A percentile compares a stretch with the other conserved stretches of the same genome.
These are phyloP conservation scores for Solanum sejunctum DNA, from an alignment of 257 asterid species.

Conservation along the genomic window DNA sequence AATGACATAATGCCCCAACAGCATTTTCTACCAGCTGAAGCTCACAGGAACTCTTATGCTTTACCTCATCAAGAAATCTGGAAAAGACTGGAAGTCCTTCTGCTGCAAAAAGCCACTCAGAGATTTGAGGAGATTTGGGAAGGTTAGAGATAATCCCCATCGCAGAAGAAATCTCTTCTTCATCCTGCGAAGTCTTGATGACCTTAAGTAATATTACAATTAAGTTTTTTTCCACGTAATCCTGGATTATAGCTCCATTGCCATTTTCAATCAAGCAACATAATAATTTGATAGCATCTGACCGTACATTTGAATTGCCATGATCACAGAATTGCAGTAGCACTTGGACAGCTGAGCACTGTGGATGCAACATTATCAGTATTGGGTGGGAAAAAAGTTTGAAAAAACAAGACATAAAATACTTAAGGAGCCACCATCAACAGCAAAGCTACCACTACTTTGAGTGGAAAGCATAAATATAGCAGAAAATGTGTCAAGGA, in stretches of 20 bases:
- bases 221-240: conserved; percentile 27
- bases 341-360: conserved; percentile 40
- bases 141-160: conserved; percentile 42
- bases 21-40: conserved; percentile 33
- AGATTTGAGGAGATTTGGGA: conserved; percentile 24
- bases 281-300: conserved; percentile 36
- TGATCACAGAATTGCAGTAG: conserved; percentile 34
- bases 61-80: conserved; percentile 9
- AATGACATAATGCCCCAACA: conserved; percentile 40
- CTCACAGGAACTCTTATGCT: conserved; percentile 9
- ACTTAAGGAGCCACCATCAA: neutral
- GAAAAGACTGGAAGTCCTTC: conserved; percentile 20
- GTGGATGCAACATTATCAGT: conserved; percentile 7
- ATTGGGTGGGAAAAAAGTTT: neutral
- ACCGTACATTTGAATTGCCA: conserved; percentile 22
- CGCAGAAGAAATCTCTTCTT: conserved; percentile 41
- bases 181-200: conserved; percentile 20
- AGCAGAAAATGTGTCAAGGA: neutral
- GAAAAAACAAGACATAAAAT: neutral
- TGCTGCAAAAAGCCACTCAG: conserved; percentile 43
- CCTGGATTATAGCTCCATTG: conserved; percentile 16
- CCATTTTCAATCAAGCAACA: conserved; percentile 27
- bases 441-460: neutral
- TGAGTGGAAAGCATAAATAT: neutral
- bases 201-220: conserved; percentile 28